Conservation (phyloP, 2,329 filamentous ascomycete genomes). For the Hypoxylon sp. region DNA sequence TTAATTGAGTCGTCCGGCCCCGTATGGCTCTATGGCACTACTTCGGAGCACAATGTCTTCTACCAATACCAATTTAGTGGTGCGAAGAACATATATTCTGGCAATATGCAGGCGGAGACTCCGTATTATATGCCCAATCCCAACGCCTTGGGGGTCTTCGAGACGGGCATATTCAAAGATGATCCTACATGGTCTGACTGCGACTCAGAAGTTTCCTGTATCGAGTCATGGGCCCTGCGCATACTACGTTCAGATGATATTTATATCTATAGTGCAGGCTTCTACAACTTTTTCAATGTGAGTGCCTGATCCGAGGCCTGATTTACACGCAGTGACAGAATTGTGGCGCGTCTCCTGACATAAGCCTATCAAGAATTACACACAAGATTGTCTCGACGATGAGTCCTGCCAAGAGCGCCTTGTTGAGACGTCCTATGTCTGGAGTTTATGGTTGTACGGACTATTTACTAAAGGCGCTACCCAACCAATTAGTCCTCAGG, state of each 20-base stretch:
- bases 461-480: constrained; percentile 35
- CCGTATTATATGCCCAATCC: constrained; percentile 76
- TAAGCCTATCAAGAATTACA: constrained; percentile 51
- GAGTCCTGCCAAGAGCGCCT: constrained; percentile 72
- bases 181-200: constrained; percentile 68
- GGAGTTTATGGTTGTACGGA: constrained; percentile 30
- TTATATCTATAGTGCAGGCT: constrained; percentile 58
- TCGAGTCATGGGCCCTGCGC: constrained; percentile 72
- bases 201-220: constrained; percentile 58
- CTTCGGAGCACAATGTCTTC: constrained; percentile 57
- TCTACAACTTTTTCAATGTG: no score
- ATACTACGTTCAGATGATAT: constrained; percentile 66
- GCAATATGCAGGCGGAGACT: constrained; percentile 77
- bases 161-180: constrained; percentile 59
- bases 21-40: constrained; percentile 75
- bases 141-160: constrained; percentile 67
- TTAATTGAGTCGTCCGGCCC: constrained; percentile 60
- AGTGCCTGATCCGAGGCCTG: constrained; percentile 65
- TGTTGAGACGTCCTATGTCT: constrained; percentile 52
- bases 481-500: not conserved
- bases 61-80: constrained; percentile 70
- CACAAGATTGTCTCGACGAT: constrained; percentile 65
- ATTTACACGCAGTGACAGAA: constrained; percentile 67
- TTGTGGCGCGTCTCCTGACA: no score
- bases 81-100: constrained; percentile 69